Evolutionary conservation across 2,329 filamentous ascomycete genomes (phyloP).

Genomic region (Lecanicillium sp.): DNA sequence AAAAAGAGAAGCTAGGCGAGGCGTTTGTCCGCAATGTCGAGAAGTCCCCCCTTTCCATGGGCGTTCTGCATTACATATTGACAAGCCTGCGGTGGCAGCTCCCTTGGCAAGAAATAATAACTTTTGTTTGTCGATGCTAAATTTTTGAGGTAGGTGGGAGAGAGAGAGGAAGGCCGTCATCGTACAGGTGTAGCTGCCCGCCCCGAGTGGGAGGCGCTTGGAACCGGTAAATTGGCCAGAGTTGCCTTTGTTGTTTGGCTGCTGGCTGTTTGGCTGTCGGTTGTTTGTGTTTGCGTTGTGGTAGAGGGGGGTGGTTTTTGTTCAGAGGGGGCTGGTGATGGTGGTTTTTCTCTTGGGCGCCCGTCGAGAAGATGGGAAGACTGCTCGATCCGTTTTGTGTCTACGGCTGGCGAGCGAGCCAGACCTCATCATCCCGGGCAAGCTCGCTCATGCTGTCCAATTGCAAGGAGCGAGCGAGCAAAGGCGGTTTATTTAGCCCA

Average conservation of each 20-base stretch:
- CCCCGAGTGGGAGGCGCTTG: neutral
- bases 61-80: constrained; percentile 14
- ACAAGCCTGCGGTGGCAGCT: constrained; percentile 10
- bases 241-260: neutral
- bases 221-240: constrained; percentile 2
- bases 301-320: neutral
- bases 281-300: neutral
- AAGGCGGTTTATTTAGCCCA: constrained; percentile 32
- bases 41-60: constrained; percentile 9
- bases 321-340: neutral
- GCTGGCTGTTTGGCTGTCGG: neutral
- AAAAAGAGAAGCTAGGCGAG: constrained; percentile 3
- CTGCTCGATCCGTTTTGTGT: no score
- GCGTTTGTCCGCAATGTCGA: constrained; percentile 14
- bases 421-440: no score
- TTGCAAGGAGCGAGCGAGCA: neutral
- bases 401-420: no score
- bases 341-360: no score
- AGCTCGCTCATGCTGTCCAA: neutral
- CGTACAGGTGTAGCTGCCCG: constrained; percentile 3
- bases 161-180: neutral
- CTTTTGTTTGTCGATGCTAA: constrained; percentile 9
- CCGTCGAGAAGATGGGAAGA: no score
- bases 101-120: constrained; percentile 1
- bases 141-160: neutral